A percentile compares a stretch with the other conserved stretches of the same genome.
These are phyloP conservation scores for Globisporangium canariense DNA, from an alignment of 352 stramenopile species.

Conservation along the genomic window DNA sequence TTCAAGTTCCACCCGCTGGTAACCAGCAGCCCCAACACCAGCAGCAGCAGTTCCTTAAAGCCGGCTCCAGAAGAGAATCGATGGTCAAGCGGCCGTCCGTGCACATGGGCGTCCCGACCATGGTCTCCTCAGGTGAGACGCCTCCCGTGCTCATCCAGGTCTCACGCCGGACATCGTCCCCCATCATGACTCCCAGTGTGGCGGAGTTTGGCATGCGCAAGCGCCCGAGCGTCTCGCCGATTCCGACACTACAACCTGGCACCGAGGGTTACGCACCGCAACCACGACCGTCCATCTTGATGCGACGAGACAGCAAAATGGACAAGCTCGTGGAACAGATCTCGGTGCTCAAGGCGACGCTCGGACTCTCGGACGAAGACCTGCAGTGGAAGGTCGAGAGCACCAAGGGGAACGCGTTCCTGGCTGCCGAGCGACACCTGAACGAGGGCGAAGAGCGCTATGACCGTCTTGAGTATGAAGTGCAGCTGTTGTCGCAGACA, in stretches of 20 bases:
- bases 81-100: slow-evolving; percentile 14
- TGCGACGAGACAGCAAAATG: slow-evolving; percentile 53
- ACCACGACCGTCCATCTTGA: slow-evolving; percentile 25
- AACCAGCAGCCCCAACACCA: background rate
- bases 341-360: slow-evolving; percentile 64
- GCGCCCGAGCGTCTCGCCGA: slow-evolving; percentile 54
- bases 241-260: slow-evolving; percentile 17
- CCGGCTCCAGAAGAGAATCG: slow-evolving; percentile 7
- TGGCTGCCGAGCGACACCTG: slow-evolving; percentile 53
- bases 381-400: slow-evolving; percentile 79
- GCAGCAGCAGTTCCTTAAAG: slow-evolving; percentile 4
- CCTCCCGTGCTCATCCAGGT: slow-evolving; percentile 48
- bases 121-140: background rate
- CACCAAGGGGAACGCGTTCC: slow-evolving; percentile 66
- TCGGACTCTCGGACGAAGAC: slow-evolving; percentile 75
- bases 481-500: slow-evolving; percentile 48
- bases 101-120: slow-evolving; percentile 9
- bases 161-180: slow-evolving; percentile 55
- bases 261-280: slow-evolving; percentile 4
- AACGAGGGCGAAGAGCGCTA: slow-evolving; percentile 61
- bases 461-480: slow-evolving; percentile 62
- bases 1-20: background rate
- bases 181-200: slow-evolving; percentile 29
- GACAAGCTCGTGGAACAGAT: slow-evolving; percentile 71
- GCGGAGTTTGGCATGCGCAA: slow-evolving; percentile 30